phyloP scores from a whole-genome alignment of 331 rosid genomes.

The Telfairia occidentalis region DNA sequence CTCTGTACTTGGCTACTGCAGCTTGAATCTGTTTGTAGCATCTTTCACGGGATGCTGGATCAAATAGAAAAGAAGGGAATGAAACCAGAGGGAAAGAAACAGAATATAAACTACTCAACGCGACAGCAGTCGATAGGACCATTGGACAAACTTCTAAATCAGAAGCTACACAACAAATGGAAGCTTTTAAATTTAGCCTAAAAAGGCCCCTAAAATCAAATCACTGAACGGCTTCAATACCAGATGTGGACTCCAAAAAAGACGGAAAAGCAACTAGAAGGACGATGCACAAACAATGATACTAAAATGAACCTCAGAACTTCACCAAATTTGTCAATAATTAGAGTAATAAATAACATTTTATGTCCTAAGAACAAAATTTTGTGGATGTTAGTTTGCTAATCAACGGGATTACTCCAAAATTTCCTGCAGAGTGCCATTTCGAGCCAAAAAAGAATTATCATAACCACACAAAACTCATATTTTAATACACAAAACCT shows the following conservation, averaged over 20 bases:
- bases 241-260: neutral
- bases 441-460: neutral
- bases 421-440: neutral
- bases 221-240: neutral
- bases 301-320: neutral
- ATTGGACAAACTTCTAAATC: neutral
- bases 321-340: neutral
- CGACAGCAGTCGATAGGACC: neutral
- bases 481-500: neutral
- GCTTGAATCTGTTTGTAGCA: constrained; percentile 95
- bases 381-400: neutral
- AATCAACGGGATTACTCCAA: neutral
- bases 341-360: neutral
- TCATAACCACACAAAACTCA: neutral
- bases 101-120: constrained; percentile 2
- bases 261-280: neutral
- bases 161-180: neutral
- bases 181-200: neutral
- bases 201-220: neutral
- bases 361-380: neutral
- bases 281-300: neutral
- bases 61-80: constrained; percentile 17
- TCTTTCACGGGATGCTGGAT: constrained; percentile 78
- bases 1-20: constrained; percentile 75
- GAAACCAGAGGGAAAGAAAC: constrained; percentile 15